Percentiles rank a stretch among this genome's conserved stretches.
phyloP scores from a whole-genome alignment of 129 eudicot genomes.

The Artemisia argyi region DNA sequence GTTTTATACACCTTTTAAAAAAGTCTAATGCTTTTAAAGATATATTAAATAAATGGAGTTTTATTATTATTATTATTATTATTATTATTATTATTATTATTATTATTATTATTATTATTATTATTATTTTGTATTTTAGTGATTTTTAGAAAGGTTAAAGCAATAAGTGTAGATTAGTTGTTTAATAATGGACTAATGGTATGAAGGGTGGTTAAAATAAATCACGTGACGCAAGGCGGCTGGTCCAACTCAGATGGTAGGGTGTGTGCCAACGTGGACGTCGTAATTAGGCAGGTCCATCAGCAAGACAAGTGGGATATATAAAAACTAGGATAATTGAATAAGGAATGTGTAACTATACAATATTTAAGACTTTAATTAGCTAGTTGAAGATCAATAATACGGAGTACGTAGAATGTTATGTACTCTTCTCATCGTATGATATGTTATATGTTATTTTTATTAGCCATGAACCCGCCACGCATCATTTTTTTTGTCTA shows the following conservation, averaged over 20 bases:
- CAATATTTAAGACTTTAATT: too few species aligned
- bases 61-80: too few species aligned
- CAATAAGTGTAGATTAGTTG: neutral
- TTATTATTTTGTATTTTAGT: neutral
- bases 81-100: too few species aligned
- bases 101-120: too few species aligned
- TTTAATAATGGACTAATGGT: neutral
- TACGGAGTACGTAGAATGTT: too few species aligned
- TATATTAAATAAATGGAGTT: neutral
- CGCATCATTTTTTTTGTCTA: too few species aligned
- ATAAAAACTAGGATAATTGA: too few species aligned
- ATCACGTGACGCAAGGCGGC: slow-evolving; percentile 57
- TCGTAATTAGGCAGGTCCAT: slow-evolving; percentile 20
- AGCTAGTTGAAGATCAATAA: too few species aligned
- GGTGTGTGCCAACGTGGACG: slow-evolving; percentile 28
- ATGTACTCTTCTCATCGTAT: too few species aligned
- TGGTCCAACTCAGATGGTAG: slow-evolving; percentile 29
- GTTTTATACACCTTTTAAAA: slow-evolving; percentile 4
- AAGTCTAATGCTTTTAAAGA: neutral
- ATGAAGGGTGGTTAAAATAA: neutral
- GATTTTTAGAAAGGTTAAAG: neutral
- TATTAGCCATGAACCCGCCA: too few species aligned
- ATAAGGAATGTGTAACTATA: too few species aligned
- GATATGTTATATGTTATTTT: too few species aligned
- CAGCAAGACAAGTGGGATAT: slow-evolving; percentile 28